Evolutionary conservation across 805 yeast genomes (phyloP).

Genomic region (Kluyveromyces siamensis): DNA sequence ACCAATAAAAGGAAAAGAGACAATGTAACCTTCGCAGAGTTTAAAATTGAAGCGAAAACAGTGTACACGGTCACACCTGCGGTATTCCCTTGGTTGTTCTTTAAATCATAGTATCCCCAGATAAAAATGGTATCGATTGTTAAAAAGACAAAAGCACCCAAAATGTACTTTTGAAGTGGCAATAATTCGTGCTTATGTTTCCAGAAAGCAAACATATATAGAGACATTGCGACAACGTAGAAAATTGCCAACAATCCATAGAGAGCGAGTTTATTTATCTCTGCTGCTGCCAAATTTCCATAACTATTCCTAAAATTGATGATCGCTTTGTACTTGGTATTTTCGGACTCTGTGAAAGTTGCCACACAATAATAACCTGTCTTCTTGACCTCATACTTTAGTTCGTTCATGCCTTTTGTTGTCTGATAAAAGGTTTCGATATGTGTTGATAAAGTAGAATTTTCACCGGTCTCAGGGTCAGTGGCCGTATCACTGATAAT

Average conservation of each 20-base stretch:
- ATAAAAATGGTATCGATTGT: constrained; percentile 77
- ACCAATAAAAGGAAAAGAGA: constrained; percentile 80
- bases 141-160: constrained; percentile 75
- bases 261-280: constrained; percentile 82
- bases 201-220: constrained; percentile 78
- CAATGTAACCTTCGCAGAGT: constrained; percentile 74
- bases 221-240: constrained; percentile 72
- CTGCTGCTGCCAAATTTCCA: constrained; percentile 83
- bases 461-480: constrained; percentile 39
- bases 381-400: constrained; percentile 53
- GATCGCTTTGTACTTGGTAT: constrained; percentile 46
- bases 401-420: constrained; percentile 48
- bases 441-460: constrained; percentile 44
- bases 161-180: constrained; percentile 83
- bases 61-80: constrained; percentile 64
- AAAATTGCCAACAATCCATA: constrained; percentile 80
- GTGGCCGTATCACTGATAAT: constrained; percentile 39
- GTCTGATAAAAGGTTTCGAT: constrained; percentile 49
- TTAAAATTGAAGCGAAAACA: constrained; percentile 67
- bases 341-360: constrained; percentile 41
- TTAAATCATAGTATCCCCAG: constrained; percentile 86
- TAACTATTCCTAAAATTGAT: constrained; percentile 85
- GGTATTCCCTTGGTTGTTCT: constrained; percentile 49
- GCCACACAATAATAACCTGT: constrained; percentile 94
- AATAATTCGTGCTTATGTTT: constrained; percentile 79